Evolutionary conservation across 2,329 filamentous ascomycete species (phyloP).

Genomic region (Phaeosphaeria sp.): DNA sequence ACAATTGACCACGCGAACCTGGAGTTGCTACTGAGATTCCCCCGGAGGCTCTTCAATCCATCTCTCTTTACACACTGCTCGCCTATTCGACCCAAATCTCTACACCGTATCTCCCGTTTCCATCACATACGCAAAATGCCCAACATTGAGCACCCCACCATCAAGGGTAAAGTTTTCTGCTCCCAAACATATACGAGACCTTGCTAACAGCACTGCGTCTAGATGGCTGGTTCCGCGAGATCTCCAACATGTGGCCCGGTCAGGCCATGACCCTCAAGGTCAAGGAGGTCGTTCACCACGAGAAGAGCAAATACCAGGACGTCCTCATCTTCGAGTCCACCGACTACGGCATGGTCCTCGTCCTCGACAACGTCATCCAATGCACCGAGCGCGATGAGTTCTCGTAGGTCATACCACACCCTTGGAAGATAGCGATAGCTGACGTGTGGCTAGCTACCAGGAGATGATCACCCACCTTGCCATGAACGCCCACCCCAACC

Average conservation of each 20-base stretch:
- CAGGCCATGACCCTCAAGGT: conserved; percentile 93
- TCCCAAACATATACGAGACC: neutral
- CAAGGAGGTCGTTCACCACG: conserved; percentile 97
- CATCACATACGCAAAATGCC: conserved; percentile 59
- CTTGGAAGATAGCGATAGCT: conserved; percentile 10
- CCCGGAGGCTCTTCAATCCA: conserved; percentile 9
- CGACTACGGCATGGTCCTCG: conserved; percentile 93
- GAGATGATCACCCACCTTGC: conserved; percentile 99
- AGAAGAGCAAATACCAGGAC: conserved; percentile 99
- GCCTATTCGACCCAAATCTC: conserved; percentile 1
- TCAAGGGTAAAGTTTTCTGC: conserved; percentile 66
- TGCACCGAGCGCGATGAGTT: conserved; percentile 99
- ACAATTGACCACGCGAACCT: conserved; percentile 26
- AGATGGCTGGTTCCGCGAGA: conserved; percentile 99
- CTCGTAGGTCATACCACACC: conserved; percentile 62
- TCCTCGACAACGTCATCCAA: conserved; percentile 99
- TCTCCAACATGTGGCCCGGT: conserved; percentile 98
- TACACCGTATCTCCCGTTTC: conserved; percentile 2
- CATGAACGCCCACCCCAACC: conserved; percentile 98
- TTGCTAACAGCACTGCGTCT: conserved; percentile 9
- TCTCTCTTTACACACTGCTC: conserved; percentile 8
- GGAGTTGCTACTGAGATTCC: conserved; percentile 30
- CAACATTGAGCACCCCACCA: conserved; percentile 75
- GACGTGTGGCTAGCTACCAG: conserved; percentile 70
- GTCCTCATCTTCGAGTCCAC: conserved; percentile 98